Evolutionary conservation across 208 protist genomes (phyloP).

Genomic region (Trichomonas vaginalis): DNA sequence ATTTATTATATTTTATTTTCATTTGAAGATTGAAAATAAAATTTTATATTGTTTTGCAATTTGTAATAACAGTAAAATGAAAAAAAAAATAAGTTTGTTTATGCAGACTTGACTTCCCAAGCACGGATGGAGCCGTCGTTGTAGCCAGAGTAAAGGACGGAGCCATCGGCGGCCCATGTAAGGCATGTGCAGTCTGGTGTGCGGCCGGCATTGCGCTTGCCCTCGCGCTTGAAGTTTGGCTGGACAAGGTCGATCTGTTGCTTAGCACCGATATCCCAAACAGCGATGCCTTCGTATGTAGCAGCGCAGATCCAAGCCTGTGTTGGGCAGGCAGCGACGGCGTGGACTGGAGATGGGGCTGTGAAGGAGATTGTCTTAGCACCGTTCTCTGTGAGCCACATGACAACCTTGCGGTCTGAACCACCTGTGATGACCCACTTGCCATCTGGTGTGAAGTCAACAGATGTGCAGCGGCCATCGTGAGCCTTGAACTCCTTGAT

Average conservation of each 20-base stretch:
- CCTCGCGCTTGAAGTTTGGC: slow-evolving; percentile 43
- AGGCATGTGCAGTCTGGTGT: slow-evolving; percentile 69
- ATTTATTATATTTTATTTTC: too few relatives aligned
- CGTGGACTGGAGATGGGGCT: slow-evolving; percentile 61
- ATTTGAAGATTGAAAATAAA: too few relatives aligned
- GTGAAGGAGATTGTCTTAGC: slow-evolving; percentile 84
- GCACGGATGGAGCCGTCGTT: slow-evolving; percentile 89
- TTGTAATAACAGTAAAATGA: too few relatives aligned
- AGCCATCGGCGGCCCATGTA: slow-evolving; percentile 85
- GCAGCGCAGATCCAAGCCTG: slow-evolving; percentile 96
- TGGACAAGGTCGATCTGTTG: slow-evolving; percentile 58
- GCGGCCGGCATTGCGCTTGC: slow-evolving; percentile 28
- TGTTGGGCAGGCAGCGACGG: slow-evolving; percentile 89
- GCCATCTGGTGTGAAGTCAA: slow-evolving; percentile 93
- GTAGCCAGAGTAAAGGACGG: slow-evolving; percentile 89
- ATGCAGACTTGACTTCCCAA: slow-evolving; percentile 45
- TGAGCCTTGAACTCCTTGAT: not conserved
- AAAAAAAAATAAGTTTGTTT: not conserved
- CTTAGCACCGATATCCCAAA: slow-evolving; percentile 84
- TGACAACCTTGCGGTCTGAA: slow-evolving; percentile 82
- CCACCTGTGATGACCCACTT: slow-evolving; percentile 47
- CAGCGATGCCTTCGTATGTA: slow-evolving; percentile 54
- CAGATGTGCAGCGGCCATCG: slow-evolving; percentile 73
- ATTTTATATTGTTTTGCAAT: too few relatives aligned
- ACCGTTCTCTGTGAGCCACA: slow-evolving; percentile 90